Percentiles rank a stretch among this genome's conserved stretches.
Evolutionary conservation across 306 rosid species (phyloP).

Genomic region (Vachellia collinsii): DNA sequence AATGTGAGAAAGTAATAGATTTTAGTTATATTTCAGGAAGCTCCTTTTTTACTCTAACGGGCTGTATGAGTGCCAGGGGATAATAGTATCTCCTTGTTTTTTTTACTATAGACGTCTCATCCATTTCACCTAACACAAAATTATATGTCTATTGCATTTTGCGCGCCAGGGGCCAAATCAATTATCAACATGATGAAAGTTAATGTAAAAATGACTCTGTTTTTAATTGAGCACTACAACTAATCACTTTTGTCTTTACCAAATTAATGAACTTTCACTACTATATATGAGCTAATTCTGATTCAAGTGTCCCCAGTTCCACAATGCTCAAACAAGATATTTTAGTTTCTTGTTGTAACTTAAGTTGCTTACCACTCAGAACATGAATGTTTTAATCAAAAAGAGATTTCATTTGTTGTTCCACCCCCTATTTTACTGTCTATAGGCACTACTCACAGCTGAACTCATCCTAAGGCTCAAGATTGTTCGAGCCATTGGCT

Average conservation of each 20-base stretch:
- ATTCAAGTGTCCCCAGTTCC: no score
- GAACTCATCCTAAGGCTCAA: neutral
- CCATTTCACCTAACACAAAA: conserved; percentile 26
- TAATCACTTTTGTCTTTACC: no score
- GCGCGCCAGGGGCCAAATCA: conserved; percentile 33
- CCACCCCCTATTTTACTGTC: neutral
- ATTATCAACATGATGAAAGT: conserved; percentile 25
- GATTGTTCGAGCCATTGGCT: conserved; percentile 33
- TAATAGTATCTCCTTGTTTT: conserved; percentile 39
- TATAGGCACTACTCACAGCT: neutral
- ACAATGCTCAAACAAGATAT: no score
- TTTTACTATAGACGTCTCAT: conserved; percentile 21
- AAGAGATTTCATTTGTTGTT: neutral
- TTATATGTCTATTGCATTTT: conserved; percentile 29
- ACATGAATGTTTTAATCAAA: no score
- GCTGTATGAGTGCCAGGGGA: conserved; percentile 27
- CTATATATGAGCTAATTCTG: no score
- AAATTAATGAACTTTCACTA: no score
- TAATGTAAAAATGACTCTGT: conserved; percentile 7
- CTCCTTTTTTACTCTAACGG: conserved; percentile 38
- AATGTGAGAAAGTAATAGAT: neutral
- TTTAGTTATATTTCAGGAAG: conserved; percentile 20
- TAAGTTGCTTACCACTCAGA: no score
- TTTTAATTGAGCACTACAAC: neutral
- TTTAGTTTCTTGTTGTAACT: no score